Base-by-base conservation (phyloP, 2,329 filamentous ascomycete species). In the Diaporthe amygdali region DNA sequence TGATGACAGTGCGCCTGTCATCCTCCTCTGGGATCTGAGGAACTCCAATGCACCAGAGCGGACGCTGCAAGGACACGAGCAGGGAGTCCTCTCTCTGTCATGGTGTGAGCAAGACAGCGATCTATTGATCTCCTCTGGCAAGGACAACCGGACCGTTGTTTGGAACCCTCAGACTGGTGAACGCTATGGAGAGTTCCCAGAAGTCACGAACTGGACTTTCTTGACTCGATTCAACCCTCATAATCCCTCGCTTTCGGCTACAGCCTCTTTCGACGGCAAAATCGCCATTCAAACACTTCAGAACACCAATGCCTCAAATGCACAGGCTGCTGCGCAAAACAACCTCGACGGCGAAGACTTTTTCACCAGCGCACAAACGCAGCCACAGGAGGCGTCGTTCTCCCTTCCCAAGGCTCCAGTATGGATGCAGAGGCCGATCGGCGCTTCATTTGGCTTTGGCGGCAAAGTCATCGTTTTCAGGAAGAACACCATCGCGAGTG, bases 171-270 rank as follows among this genome's bases (percentile, higher is more conserved):
- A 96, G 78, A 97, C 93, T 3, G 96, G 96, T 67, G 91, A 96
- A 79, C 87, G 90, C 15, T 93, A 95, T 74, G 96, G 97, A 75
- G 96, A 98, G 82, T 96, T 98, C 79, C 95, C 96, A 5, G 94
- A 98, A 77, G 95, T 97, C 68, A 98, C 96, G n/a, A 99, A 98
- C 82, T 99, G 96, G 96, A 97, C 95, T 7, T 99, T 99, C 85
- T 92, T 96, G 79, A 97, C 96, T 6, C 90, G 92, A 73, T 98
- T 97, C 88, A 95, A 97, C 81, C 96, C 96, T 37, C 91, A 94
- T 76, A 97, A 99, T 81, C 96, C 96, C 14, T 94, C 92, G 79
- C 87, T 99, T 71, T 94, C 96, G 63, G 97, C 97, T 22, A 98
- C 96, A 22, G 96, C 97, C 12, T 97, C 96, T 2, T 98, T 98